Conservation (phyloP, 108 stramenopile genomes). For the Stephanodiscus minutulus region DNA sequence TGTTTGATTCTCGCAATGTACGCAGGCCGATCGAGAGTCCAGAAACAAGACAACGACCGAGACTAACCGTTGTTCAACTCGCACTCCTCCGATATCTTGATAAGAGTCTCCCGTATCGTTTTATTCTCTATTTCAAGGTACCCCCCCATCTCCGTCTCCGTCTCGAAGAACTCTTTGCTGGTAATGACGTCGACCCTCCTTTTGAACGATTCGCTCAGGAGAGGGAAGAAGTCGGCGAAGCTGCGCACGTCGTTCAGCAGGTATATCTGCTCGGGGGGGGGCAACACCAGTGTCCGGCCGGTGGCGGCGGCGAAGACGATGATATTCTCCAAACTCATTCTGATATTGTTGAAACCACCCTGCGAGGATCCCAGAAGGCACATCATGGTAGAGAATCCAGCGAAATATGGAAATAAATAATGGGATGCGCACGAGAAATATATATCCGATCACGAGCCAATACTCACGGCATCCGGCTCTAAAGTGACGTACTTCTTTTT, state of each 20-base stretch:
- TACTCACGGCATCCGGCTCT: slow-evolving; percentile 64
- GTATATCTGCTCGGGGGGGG: slow-evolving; percentile 82
- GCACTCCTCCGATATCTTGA: slow-evolving; percentile 21
- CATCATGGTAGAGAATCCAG: background rate
- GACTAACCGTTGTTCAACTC: slow-evolving; percentile 8
- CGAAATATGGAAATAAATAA: background rate
- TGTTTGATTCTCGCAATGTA: background rate
- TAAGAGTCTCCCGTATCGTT: slow-evolving; percentile 19
- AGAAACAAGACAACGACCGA: background rate
- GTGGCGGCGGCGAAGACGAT: slow-evolving; percentile 85
- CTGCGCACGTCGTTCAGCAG: slow-evolving; percentile 60
- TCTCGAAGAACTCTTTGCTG: slow-evolving; percentile 65
- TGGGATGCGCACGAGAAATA: background rate
- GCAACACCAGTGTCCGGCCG: slow-evolving; percentile 86
- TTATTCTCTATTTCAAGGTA: slow-evolving; percentile 23
- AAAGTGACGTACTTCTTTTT: slow-evolving; percentile 66
- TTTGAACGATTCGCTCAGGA: slow-evolving; percentile 55
- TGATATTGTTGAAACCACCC: slow-evolving; percentile 76
- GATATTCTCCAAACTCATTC: slow-evolving; percentile 89
- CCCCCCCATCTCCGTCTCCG: slow-evolving; percentile 48
- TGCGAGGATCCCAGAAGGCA: background rate
- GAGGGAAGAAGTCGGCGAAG: slow-evolving; percentile 86
- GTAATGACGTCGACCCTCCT: slow-evolving; percentile 63
- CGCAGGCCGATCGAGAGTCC: background rate
- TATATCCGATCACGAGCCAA: background rate